Base-by-base conservation (phyloP, 768 basidiomycete genomes). In the Kwoniella shandongensis region DNA sequence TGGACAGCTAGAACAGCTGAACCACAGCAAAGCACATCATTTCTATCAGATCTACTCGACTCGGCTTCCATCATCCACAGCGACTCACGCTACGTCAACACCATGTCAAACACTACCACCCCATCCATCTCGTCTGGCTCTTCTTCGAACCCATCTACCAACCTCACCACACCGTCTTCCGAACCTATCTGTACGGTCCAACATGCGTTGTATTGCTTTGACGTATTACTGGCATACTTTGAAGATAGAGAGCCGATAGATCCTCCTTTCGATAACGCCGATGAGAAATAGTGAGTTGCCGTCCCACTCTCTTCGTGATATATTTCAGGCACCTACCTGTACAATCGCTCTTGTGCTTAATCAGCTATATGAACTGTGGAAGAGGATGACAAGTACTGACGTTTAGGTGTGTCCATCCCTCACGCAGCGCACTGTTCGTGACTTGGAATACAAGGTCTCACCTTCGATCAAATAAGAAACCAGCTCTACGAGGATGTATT, bases 381-480 rank as follows among this genome's bases (percentile, higher is more conserved):
- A n/a, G n/a, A n/a, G n/a, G n/a, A n/a, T n/a, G n/a, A n/a, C n/a
- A n/a, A n/a, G n/a, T n/a, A n/a, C n/a, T n/a, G n/a, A n/a, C n/a
- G n/a, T n/a, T n/a, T n/a, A n/a, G n/a, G n/a, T n/a, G n/a, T n/a
- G n/a, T n/a, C n/a, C n/a, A n/a, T n/a, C n/a, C n/a, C n/a, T n/a
- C n/a, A n/a, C n/a, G n/a, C n/a, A 91, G 91, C 77, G 91, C 93
- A 12, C 81, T 99, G 53, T 99, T 99, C 77, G 91, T 98, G 29
- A 98, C 94, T 5, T 99, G 93, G 93, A 92, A 91, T 77, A 86
- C 84, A 42, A 83, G 82, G 57, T 81, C 83, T 29, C 81, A 81
- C 55, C 84, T 83, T 54, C 68, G 59, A 32, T 79, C 83, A 2
- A 61, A 63, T 35, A 42, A 48, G n/a, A 65, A 69, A 46, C 58